Conservation (phyloP, 495 filamentous ascomycete genomes). For the Aspergillus egyptiacus region DNA sequence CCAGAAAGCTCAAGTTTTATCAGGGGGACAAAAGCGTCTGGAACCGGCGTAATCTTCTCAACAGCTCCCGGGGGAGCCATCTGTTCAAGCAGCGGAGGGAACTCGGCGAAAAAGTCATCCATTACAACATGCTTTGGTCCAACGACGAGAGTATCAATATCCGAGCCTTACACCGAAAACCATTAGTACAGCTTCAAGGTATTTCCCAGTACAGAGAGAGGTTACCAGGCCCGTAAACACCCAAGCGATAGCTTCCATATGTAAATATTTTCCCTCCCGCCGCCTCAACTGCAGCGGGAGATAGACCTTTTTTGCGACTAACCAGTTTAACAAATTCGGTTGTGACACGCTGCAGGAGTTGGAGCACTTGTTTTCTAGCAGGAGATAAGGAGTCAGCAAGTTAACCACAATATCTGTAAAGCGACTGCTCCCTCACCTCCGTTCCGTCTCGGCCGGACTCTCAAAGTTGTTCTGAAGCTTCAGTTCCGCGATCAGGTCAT, state of each 20-base stretch:
- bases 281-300: slow-evolving; percentile 67
- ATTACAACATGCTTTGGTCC: slow-evolving; percentile 79
- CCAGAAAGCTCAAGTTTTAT: slow-evolving; percentile 89
- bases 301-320: slow-evolving; percentile 66
- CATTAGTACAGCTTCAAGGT: slow-evolving; percentile 2
- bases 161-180: slow-evolving; percentile 57
- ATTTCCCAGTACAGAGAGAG: background rate
- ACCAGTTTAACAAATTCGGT: slow-evolving; percentile 80
- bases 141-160: slow-evolving; percentile 94
- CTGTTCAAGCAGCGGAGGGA: slow-evolving; percentile 67
- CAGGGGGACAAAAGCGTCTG: slow-evolving; percentile 87
- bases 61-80: slow-evolving; percentile 72
- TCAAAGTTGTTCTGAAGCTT: slow-evolving; percentile 87
- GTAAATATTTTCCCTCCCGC: slow-evolving; percentile 89
- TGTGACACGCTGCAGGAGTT: slow-evolving; percentile 67
- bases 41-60: slow-evolving; percentile 77
- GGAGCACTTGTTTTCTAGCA: slow-evolving; percentile 49
- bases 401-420: background rate
- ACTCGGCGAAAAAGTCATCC: slow-evolving; percentile 86
- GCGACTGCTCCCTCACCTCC: slow-evolving; percentile 48
- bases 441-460: slow-evolving; percentile 67
- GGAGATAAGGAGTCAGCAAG: slow-evolving; percentile 3
- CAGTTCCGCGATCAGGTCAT: slow-evolving; percentile 73
- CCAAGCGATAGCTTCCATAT: slow-evolving; percentile 88
- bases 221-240: slow-evolving; percentile 83